These are phyloP conservation scores for Stereocaulon alpinum DNA, from an alignment of 495 filamentous ascomycete species.

Conservation along the genomic window DNA sequence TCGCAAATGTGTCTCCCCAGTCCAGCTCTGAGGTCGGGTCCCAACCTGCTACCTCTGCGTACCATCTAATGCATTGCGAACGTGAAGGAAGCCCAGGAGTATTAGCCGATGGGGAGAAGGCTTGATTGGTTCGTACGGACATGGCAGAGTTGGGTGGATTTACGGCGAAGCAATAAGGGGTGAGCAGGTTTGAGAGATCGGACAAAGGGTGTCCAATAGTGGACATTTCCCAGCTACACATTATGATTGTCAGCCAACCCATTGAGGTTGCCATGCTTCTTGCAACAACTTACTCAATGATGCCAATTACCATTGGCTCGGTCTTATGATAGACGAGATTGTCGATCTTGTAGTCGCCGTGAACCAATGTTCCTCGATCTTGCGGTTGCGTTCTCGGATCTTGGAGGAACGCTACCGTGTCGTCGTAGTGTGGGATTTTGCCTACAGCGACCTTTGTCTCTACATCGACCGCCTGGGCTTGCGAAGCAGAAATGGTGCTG, in stretches of 20 bases:
- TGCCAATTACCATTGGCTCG: constrained; percentile 80
- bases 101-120: constrained; percentile 16
- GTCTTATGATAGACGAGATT: constrained; percentile 90
- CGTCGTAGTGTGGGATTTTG: constrained; percentile 68
- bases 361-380: constrained; percentile 70
- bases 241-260: neutral
- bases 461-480: constrained; percentile 63
- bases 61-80: constrained; percentile 64
- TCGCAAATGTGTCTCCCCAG: constrained; percentile 61
- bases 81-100: constrained; percentile 66
- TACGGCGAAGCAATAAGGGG: constrained; percentile 43
- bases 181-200: constrained; percentile 71
- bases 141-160: constrained; percentile 14
- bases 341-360: constrained; percentile 98
- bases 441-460: constrained; percentile 70
- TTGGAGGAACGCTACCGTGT: constrained; percentile 68
- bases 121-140: constrained; percentile 15
- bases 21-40: constrained; percentile 44
- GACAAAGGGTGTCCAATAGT: constrained; percentile 90
- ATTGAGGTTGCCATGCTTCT: neutral
- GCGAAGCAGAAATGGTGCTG: constrained; percentile 61
- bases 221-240: constrained; percentile 78
- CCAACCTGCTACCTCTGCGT: constrained; percentile 61
- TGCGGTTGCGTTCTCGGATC: constrained; percentile 58
- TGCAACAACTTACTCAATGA: constrained; percentile 57